These are phyloP conservation scores for Ensete glaucum DNA, from an alignment of 176 grass and related monocot genomes.

Conservation along the genomic window DNA sequence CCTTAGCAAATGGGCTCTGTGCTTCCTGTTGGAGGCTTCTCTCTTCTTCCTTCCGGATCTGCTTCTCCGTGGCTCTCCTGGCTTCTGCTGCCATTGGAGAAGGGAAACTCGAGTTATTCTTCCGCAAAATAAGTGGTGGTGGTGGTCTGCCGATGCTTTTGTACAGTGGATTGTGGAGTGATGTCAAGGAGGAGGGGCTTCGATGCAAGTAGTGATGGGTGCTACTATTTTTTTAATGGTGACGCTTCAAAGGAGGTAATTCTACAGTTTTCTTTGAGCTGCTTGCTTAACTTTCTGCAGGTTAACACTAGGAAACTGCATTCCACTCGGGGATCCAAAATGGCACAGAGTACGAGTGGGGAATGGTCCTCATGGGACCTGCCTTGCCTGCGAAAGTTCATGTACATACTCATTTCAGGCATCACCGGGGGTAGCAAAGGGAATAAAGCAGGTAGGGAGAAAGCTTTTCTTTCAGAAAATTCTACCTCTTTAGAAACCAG, in stretches of 20 bases:
- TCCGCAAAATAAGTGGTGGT: too few species aligned
- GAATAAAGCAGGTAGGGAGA: conserved; percentile 2
- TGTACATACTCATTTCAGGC: conserved; percentile 11
- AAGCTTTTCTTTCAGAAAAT: conserved; percentile 6
- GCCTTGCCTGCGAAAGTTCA: conserved; percentile 16
- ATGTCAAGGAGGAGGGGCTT: background rate
- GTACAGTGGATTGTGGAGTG: background rate
- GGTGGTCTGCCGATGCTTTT: conserved; percentile 15
- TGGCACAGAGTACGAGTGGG: background rate
- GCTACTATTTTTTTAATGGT: conserved; percentile 10
- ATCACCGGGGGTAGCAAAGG: conserved; percentile 22
- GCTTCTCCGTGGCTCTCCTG: background rate
- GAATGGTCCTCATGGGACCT: background rate
- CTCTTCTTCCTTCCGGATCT: background rate
- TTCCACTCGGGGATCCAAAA: background rate
- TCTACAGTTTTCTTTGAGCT: background rate
- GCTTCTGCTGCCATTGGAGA: conserved; percentile 15
- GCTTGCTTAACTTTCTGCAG: background rate
- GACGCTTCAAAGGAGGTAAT: conserved; percentile 1
- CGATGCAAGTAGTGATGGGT: background rate
- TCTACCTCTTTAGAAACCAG: background rate
- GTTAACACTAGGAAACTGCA: background rate
- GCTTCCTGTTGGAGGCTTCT: background rate
- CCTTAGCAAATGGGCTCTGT: background rate
- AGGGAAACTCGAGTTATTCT: background rate